phyloP scores from a whole-genome alignment of 73 alveolate species.

The Stentor roeselii region DNA sequence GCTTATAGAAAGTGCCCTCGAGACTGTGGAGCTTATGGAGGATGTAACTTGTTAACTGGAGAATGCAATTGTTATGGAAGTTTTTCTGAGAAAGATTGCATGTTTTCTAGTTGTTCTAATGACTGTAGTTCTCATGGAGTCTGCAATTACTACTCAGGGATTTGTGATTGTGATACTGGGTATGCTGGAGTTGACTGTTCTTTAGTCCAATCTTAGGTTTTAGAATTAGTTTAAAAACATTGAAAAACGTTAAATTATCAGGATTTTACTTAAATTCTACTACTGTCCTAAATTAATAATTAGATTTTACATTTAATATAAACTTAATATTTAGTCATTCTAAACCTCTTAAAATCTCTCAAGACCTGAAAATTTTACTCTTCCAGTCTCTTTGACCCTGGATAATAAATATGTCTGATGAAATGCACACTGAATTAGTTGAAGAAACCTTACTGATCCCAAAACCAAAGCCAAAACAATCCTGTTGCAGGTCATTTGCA shows the following conservation, averaged over 20 bases:
- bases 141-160: slow-evolving; percentile 23
- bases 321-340: too few species aligned
- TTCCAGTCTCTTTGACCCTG: too few species aligned
- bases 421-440: neutral
- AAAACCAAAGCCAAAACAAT: neutral
- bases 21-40: slow-evolving; percentile 26
- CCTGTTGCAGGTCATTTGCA: neutral
- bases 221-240: too few species aligned
- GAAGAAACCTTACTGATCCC: slow-evolving; percentile 10
- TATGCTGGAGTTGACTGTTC: slow-evolving; percentile 23
- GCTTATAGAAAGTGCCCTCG: slow-evolving; percentile 4
- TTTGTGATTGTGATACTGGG: neutral
- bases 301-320: too few species aligned
- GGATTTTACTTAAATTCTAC: too few species aligned
- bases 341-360: too few species aligned
- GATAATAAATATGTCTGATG: neutral
- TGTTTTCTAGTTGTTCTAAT: neutral
- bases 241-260: too few species aligned
- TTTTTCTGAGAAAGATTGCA: neutral
- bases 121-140: neutral
- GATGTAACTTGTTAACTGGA: slow-evolving; percentile 23
- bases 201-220: neutral
- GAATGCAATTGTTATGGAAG: slow-evolving; percentile 23
- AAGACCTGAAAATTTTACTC: too few species aligned
- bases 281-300: too few species aligned